Evolutionary conservation across 73 alveolate genomes (phyloP), one percentile per base, ranked within the genome.

Genomic region (Urostyla sp.): DNA sequence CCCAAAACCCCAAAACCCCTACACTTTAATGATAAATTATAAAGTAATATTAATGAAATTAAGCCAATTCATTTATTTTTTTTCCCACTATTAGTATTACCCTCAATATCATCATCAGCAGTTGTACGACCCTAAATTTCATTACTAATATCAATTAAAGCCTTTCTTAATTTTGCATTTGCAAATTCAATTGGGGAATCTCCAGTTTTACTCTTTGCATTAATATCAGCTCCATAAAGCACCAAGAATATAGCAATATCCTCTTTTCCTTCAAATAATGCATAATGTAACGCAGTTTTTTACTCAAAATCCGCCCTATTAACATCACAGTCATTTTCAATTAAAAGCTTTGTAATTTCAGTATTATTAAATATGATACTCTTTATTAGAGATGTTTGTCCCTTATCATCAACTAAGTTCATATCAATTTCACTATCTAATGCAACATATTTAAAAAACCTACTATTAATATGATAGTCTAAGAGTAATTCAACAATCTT

Each of bases 201-300:
- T 15, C 79, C 79, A 4, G 79, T 63, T 40, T 63, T 63, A 26
- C 79, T 38, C 10, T 57, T 63, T 3, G 79, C 58, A 63, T 63
- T 63, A 43, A 63, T 63, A 63, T 74, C 75, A 23, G 86, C 86
- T 1, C 86, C 86, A 55, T 74, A 74, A 15, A 74, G 63, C 34
- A 74, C 86, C 27, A 74, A 30, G 26, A 74, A 74, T 21, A 74
- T 74, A 50, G 86, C 86, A 15, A 74, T 74, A 28, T 74, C 86
- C 28, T 74, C 86, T 34, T 20, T 74, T 2, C 86, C 75, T 15
- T 74, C 61, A 74, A 49, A 53, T 18, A 74, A 23, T 16, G 86
- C 86, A 74, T 74, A 74, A 34, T 74, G 72, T 5, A 74, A 46
- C 6, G 86, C 76, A 16, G 74, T 52, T 34, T 74, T 74, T 18